Evolutionary conservation across 306 rosid genomes (phyloP), one percentile per base, ranked within the genome.

Genomic region (Malus asiatica): DNA sequence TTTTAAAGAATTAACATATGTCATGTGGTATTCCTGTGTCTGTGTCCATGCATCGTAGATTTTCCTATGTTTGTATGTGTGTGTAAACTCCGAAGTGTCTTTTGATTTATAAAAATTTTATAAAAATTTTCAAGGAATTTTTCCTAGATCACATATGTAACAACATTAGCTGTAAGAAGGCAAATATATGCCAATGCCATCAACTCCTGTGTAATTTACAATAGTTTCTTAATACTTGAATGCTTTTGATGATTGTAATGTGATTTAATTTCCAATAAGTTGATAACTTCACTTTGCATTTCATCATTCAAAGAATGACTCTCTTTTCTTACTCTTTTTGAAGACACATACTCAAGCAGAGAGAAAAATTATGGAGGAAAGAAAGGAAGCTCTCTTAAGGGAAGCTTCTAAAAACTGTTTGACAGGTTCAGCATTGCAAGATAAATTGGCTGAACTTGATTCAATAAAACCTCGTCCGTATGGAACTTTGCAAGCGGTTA

Each of bases 301-400:
- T n/a, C 33, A 18, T 70, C 62, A 15, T 22, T 71, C 19, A 8
- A 35, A n/a, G 13, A 14, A 38, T 72, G 13, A 71, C 32, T 18
- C 44, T 33, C 20, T 68, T 27, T 2, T 14, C 4, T 64, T 29
- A 11, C 10, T 7, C 5, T 11, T 45, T 60, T 80, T 79, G 22
- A 73, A 91, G 96, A 91, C 96, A 46, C 92, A 87, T 67, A 89
- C 89, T 76, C 96, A 89, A 87, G 96, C 90, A 8, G 90, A 91
- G 84, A 78, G 85, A 77, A 91, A 89, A 80, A 83, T 89, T 51
- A 76, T 74, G 88, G 93, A 87, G 77, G 87, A 72, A 83, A 81
- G 87, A 85, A 91, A 86, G 83, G 80, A 79, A 68, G 83, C 86
- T 57, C 70, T 91, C 40, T 51, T 82, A 80, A 86, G 40, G 78